A percentile compares a stretch with the other conserved stretches of the same genome.
Evolutionary conservation across 2,329 filamentous ascomycete genomes (phyloP).

Genomic region (Raffaelea arxii): DNA sequence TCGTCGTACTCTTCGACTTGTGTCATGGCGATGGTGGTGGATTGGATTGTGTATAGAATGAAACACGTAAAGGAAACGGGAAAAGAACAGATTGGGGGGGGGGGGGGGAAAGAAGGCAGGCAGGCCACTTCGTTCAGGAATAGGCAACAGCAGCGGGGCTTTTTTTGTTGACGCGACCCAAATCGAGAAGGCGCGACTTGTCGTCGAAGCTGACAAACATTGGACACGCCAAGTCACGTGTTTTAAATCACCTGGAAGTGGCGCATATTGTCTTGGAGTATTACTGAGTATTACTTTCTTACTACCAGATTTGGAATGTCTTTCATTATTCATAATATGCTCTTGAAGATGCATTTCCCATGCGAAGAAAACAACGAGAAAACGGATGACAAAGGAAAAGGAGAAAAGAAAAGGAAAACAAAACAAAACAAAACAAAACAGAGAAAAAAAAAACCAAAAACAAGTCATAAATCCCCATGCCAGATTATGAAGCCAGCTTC

Average conservation of each 20-base stretch:
- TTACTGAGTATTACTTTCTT: background rate
- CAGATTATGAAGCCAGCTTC: too few relatives aligned
- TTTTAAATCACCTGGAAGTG: constrained; percentile 3
- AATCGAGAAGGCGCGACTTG: constrained; percentile 12
- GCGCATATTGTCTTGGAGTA: too few relatives aligned
- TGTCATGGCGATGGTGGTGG: constrained; percentile 26
- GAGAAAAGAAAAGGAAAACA: background rate
- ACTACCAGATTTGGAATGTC: background rate
- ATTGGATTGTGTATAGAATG: background rate
- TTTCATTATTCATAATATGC: too few relatives aligned
- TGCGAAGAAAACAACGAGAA: background rate
- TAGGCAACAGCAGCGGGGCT: constrained; percentile 1
- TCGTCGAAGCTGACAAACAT: constrained; percentile 8
- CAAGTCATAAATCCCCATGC: too few relatives aligned
- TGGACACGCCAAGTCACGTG: constrained; percentile 14
- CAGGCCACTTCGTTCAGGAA: background rate
- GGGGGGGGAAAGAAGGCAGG: background rate
- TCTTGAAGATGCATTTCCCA: background rate
- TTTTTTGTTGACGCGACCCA: constrained; percentile 14
- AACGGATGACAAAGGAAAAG: background rate
- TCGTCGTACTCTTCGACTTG: constrained; percentile 57
- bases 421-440: background rate
- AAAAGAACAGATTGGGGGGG: background rate
- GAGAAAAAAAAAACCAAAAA: background rate
- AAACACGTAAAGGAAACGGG: background rate